These are phyloP conservation scores for Gossypium gossypioides DNA, from an alignment of 441 rosid genomes.

Conservation along the genomic window DNA sequence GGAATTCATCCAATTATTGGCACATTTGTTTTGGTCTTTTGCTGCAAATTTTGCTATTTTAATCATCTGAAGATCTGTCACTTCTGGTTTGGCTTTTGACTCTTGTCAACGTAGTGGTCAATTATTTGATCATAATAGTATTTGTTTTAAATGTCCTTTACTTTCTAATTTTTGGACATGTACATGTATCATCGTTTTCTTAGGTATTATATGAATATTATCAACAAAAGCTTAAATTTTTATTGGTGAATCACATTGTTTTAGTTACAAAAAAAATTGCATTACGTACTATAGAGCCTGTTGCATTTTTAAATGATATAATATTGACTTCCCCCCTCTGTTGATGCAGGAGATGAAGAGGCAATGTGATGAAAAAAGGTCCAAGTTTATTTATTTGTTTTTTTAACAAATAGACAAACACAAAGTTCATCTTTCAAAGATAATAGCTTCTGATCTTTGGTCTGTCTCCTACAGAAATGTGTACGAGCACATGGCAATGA, in stretches of 20 bases:
- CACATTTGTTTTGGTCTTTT: constrained; percentile 1
- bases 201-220: background rate
- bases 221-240: background rate
- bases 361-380: constrained; percentile 73
- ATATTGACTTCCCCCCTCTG: constrained; percentile 10
- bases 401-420: background rate
- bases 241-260: constrained; percentile 4
- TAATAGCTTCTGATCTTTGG: constrained; percentile 11
- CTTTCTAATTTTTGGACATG: background rate
- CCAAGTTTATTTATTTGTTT: constrained; percentile 4
- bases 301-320: constrained; percentile 12
- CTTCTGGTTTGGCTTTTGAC: background rate
- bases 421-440: constrained; percentile 10
- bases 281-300: background rate
- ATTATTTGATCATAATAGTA: background rate
- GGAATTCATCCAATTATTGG: constrained; percentile 1
- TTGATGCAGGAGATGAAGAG: constrained; percentile 62
- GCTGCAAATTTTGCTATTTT: constrained; percentile 22
- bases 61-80: background rate
- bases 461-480: constrained; percentile 32
- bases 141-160: background rate
- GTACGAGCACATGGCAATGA: constrained; percentile 40
- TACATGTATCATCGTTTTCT: background rate
- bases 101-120: background rate
- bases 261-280: background rate